These are phyloP conservation scores for Haplosporangium gracile DNA, from an alignment of 192 early-diverging fungal species.

Conservation along the genomic window DNA sequence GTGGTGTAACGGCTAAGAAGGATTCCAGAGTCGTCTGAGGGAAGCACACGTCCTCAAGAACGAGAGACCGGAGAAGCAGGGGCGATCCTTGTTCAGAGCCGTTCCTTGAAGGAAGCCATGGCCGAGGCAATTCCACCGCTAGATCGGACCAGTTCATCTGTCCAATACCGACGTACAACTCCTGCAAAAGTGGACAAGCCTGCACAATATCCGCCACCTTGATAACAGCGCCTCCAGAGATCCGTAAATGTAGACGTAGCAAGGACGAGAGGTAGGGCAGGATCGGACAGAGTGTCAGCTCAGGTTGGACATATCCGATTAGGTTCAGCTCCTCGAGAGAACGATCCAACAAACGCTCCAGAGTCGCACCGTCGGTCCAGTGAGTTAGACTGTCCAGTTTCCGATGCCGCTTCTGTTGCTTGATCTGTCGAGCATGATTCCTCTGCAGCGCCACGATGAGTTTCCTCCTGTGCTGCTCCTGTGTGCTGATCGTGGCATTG, in stretches of 20 bases:
- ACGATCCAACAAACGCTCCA: not conserved
- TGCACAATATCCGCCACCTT: slow-evolving; percentile 2
- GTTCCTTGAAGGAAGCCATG: not conserved
- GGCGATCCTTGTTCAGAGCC: not conserved
- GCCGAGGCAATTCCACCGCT: not conserved
- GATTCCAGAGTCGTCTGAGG: not conserved
- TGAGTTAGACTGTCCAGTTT: not conserved
- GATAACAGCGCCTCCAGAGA: slow-evolving; percentile 1
- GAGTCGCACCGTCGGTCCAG: not conserved
- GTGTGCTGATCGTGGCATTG: not conserved
- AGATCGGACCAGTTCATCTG: not conserved
- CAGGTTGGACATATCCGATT: not conserved
- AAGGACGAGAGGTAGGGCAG: not conserved
- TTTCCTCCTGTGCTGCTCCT: not conserved
- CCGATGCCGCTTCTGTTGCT: not conserved
- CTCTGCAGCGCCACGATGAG: not conserved
- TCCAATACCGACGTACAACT: not conserved
- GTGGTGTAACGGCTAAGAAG: not conserved
- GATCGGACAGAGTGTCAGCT: not conserved
- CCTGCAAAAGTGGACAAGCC: not conserved
- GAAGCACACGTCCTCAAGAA: not conserved
- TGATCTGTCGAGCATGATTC: not conserved
- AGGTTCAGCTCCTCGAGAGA: not conserved
- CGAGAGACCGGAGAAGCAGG: not conserved
- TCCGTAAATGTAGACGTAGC: not conserved